Evolutionary conservation across 75 land plant species (phyloP).

Genomic region (Picea glauca): DNA sequence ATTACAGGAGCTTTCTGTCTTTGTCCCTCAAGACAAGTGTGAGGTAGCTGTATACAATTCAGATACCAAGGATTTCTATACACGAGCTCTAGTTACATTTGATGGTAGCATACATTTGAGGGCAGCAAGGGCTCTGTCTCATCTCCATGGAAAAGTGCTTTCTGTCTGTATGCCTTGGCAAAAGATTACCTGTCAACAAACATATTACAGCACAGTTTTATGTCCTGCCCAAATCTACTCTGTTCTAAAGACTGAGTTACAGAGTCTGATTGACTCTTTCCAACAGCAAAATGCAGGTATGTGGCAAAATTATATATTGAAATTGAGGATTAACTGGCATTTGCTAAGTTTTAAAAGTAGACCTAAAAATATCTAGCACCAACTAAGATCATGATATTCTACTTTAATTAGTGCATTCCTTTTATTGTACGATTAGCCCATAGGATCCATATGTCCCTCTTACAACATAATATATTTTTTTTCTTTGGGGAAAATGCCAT

Average conservation of each 20-base stretch:
- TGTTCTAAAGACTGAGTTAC: conserved; percentile 52
- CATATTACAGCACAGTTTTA: conserved; percentile 57
- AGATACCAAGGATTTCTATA: conserved; percentile 35
- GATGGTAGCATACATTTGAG: conserved; percentile 72
- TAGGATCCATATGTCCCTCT: not conserved
- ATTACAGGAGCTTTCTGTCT: conserved; percentile 42
- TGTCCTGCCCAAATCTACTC: conserved; percentile 40
- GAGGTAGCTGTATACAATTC: conserved; percentile 42
- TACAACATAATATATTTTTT: not conserved
- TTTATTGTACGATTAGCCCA: not conserved
- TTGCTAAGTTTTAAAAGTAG: not conserved
- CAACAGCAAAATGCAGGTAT: conserved; percentile 36
- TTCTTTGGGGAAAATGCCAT: not conserved
- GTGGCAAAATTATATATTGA: not conserved
- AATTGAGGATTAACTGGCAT: not conserved
- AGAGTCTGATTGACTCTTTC: conserved; percentile 31
- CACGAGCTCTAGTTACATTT: conserved; percentile 57
- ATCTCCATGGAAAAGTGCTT: conserved; percentile 61
- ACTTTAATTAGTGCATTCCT: not conserved
- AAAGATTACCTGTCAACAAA: conserved; percentile 53
- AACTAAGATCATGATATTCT: not conserved
- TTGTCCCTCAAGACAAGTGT: conserved; percentile 39
- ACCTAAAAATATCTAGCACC: not conserved
- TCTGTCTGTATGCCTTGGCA: conserved; percentile 75
- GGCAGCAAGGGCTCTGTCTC: conserved; percentile 77